A percentile compares a stretch with the other conserved stretches of the same genome.
Evolutionary conservation across 2,329 filamentous ascomycete genomes (phyloP).

Genomic region (Orbilia quercus): DNA sequence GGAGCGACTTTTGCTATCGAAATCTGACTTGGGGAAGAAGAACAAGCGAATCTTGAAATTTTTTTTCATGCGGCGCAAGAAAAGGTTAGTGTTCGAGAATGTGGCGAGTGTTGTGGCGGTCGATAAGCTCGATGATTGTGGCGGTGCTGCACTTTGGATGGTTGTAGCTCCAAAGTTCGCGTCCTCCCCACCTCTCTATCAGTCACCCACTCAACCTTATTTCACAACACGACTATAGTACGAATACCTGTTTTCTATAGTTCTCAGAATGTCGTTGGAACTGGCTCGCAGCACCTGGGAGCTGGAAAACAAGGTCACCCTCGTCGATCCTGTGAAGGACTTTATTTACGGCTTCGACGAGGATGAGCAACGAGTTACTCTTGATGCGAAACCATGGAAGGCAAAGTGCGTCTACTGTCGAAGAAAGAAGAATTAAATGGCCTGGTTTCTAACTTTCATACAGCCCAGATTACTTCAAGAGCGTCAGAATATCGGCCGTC

Average conservation of each 20-base stretch:
- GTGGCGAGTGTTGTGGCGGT: constrained; percentile 13
- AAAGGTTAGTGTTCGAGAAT: constrained; percentile 69
- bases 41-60: constrained; percentile 40
- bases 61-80: constrained; percentile 48
- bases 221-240: neutral
- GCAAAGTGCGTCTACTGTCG: constrained; percentile 26
- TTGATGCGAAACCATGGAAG: constrained; percentile 60
- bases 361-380: constrained; percentile 74
- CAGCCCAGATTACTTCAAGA: constrained; percentile 88
- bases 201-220: constrained; percentile 40
- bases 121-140: constrained; percentile 36
- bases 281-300: constrained; percentile 68
- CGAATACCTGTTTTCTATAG: neutral
- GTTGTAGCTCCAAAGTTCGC: constrained; percentile 53
- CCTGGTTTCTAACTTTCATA: constrained; percentile 59
- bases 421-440: neutral
- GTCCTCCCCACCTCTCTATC: constrained; percentile 53
- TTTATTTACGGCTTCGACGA: constrained; percentile 87
- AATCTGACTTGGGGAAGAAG: constrained; percentile 19
- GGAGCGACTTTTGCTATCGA: constrained; percentile 15
- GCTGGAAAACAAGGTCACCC: constrained; percentile 83
- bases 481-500: constrained; percentile 90
- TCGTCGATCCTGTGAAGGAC: constrained; percentile 87
- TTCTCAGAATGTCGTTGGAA: constrained; percentile 46
- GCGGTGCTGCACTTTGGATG: constrained; percentile 42